Conservation (phyloP, 768 basidiomycete species). For the Amanita jacksonii region DNA sequence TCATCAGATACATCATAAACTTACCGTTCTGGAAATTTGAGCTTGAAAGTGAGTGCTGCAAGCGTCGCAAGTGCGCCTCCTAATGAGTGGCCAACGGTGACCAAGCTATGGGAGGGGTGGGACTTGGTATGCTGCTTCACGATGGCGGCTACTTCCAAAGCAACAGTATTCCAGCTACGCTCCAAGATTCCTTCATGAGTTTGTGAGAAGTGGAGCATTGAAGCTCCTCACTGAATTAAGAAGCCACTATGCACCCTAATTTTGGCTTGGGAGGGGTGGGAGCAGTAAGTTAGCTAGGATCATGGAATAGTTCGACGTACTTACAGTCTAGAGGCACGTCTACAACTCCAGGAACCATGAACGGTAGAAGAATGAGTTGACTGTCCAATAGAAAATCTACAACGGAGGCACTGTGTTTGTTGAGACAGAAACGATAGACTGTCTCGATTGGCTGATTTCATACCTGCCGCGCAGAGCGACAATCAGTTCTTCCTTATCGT, state of each 20-base stretch:
- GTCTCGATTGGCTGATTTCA: conserved; percentile 6
- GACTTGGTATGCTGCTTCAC: conserved; percentile 25
- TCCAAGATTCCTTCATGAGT: background rate
- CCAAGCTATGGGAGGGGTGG: conserved; percentile 30
- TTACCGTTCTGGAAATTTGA: conserved; percentile 29
- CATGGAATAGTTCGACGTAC: background rate
- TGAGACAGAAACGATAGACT: no score
- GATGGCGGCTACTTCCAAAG: conserved; percentile 27
- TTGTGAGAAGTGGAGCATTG: background rate
- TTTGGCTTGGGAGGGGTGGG: conserved; percentile 16
- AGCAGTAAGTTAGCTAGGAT: conserved; percentile 14
- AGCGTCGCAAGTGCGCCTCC: conserved; percentile 44
- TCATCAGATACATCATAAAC: conserved; percentile 8
- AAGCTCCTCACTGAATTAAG: conserved; percentile 32
- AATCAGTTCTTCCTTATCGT: conserved; percentile 34
- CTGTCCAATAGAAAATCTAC: conserved; percentile 34
- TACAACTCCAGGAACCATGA: conserved; percentile 33
- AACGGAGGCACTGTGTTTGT: conserved; percentile 32
- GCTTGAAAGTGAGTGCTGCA: conserved; percentile 34
- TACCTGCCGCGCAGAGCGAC: conserved; percentile 43
- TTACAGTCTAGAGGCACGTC: conserved; percentile 23
- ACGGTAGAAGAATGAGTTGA: conserved; percentile 32
- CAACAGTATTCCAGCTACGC: conserved; percentile 43
- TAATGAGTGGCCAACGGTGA: conserved; percentile 44
- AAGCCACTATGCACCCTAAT: conserved; percentile 39